phyloP scores from a whole-genome alignment of 192 early-diverging fungal genomes.

The Entomortierella chlamydospora region DNA sequence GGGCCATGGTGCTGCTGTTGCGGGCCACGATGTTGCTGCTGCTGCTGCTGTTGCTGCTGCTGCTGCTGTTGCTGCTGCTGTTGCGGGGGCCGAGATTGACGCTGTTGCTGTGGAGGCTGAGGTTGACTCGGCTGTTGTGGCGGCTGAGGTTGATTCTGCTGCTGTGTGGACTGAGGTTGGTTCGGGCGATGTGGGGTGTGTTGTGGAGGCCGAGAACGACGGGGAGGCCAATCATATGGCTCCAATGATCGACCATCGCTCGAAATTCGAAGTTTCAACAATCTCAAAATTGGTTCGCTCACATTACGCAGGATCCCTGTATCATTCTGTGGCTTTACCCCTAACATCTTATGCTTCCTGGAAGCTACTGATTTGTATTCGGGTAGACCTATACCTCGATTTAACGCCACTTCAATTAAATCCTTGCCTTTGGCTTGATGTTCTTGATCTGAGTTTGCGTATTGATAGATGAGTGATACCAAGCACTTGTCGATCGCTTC shows the following conservation, averaged over 20 bases:
- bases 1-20: too few species aligned
- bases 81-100: too few species aligned
- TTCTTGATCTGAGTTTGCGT: conserved; percentile 7
- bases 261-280: conserved; percentile 16
- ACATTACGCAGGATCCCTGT: conserved; percentile 16
- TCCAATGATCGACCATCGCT: conserved; percentile 15
- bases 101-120: too few species aligned
- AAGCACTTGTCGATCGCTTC: conserved; percentile 34
- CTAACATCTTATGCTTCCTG: background rate
- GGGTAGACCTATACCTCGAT: conserved; percentile 25
- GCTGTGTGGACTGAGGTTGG: too few species aligned
- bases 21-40: too few species aligned
- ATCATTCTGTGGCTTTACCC: background rate
- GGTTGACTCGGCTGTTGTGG: too few species aligned
- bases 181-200: too few species aligned
- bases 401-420: conserved; percentile 39
- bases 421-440: conserved; percentile 7
- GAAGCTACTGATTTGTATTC: conserved; percentile 5
- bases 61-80: conserved; percentile 13
- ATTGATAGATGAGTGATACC: conserved; percentile 42
- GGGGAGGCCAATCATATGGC: too few species aligned
- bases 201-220: background rate
- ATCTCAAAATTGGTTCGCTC: conserved; percentile 18
- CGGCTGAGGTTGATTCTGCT: background rate
- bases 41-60: conserved; percentile 2